phyloP scores from a whole-genome alignment of 2,329 filamentous ascomycete species.

The Aspergillus sp. region DNA sequence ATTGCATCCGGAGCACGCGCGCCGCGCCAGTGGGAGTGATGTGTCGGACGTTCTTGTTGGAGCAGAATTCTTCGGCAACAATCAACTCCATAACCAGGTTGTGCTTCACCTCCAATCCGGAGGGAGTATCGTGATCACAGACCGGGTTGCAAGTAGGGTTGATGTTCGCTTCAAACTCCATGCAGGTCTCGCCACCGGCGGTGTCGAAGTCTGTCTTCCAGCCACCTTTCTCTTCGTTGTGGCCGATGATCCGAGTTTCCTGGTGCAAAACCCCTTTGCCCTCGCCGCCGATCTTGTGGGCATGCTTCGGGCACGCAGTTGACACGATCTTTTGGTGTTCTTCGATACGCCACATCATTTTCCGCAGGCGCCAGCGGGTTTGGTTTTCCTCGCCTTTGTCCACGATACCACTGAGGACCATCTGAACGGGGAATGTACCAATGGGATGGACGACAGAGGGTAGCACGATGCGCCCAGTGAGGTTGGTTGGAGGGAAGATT shows the following conservation, averaged over 20 bases:
- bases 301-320: slow-evolving; percentile 69
- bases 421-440: slow-evolving; percentile 66
- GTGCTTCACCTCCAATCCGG: slow-evolving; percentile 72
- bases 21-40: slow-evolving; percentile 83
- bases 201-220: slow-evolving; percentile 76
- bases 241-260: slow-evolving; percentile 67
- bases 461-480: slow-evolving; percentile 75
- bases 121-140: slow-evolving; percentile 66
- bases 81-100: slow-evolving; percentile 86
- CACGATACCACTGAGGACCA: slow-evolving; percentile 79
- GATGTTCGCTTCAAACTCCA: slow-evolving; percentile 63
- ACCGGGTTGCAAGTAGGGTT: slow-evolving; percentile 55
- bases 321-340: slow-evolving; percentile 74
- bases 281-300: slow-evolving; percentile 53
- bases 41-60: slow-evolving; percentile 59
- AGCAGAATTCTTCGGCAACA: slow-evolving; percentile 77
- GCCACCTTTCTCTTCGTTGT: slow-evolving; percentile 70
- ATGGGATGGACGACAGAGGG: slow-evolving; percentile 78
- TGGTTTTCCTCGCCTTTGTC: slow-evolving; percentile 59
- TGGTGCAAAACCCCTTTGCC: slow-evolving; percentile 64
- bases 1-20: slow-evolving; percentile 85
- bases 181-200: slow-evolving; percentile 65
- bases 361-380: slow-evolving; percentile 81
- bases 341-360: slow-evolving; percentile 86
- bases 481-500: slow-evolving; percentile 92